These are phyloP conservation scores for Candida dajiaensis DNA, from an alignment of 805 yeast genomes.

Conservation along the genomic window DNA sequence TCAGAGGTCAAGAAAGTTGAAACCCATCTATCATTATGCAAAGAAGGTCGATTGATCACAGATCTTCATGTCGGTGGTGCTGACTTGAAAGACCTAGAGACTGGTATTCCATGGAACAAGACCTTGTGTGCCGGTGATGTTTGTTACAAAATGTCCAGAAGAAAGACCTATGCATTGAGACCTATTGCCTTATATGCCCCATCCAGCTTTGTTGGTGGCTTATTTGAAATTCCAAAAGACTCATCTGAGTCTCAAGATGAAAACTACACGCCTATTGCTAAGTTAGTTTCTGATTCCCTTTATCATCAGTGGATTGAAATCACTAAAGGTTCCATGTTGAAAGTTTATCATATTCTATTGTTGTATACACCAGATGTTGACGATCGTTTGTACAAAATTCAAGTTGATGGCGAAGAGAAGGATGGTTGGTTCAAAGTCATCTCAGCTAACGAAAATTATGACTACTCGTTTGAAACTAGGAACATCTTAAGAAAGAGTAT, in stretches of 20 bases:
- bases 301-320: conserved; percentile 14
- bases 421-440: conserved; percentile 8
- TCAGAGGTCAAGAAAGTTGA: conserved; percentile 1
- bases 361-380: conserved; percentile 11
- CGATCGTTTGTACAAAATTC: neutral
- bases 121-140: conserved; percentile 6
- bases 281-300: conserved; percentile 9
- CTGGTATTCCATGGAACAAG: conserved; percentile 13
- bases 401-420: neutral
- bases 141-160: conserved; percentile 46
- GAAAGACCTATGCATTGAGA: conserved; percentile 36
- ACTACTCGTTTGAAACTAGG: conserved; percentile 5
- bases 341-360: conserved; percentile 12
- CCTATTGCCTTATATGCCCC: conserved; percentile 38
- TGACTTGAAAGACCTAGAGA: neutral
- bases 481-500: conserved; percentile 2
- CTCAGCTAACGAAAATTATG: conserved; percentile 12
- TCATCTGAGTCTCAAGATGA: conserved; percentile 9
- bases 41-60: conserved; percentile 7
- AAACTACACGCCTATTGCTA: conserved; percentile 9
- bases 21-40: conserved; percentile 10
- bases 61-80: conserved; percentile 4
- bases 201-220: conserved; percentile 43
- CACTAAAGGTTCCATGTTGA: conserved; percentile 2
- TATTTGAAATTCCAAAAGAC: conserved; percentile 34